phyloP scores from a whole-genome alignment of 2,329 filamentous ascomycete species.

The Rhynchosporium graminicola region DNA sequence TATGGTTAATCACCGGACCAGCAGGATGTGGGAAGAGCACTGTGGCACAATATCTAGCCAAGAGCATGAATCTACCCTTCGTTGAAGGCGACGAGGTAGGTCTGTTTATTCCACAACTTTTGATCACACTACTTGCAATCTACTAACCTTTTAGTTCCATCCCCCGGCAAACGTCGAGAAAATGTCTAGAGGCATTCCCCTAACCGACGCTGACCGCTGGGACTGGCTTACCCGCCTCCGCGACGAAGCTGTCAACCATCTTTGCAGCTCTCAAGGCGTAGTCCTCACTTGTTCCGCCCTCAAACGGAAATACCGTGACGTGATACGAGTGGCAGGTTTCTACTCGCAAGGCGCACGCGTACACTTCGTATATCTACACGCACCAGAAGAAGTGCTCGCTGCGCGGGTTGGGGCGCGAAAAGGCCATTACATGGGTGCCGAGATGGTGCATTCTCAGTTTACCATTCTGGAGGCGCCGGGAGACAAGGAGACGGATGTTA shows the following conservation, averaged over 20 bases:
- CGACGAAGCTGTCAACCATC: constrained; percentile 61
- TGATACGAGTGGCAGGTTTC: constrained; percentile 79
- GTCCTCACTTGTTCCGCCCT: constrained; percentile 94
- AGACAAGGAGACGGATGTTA: constrained; percentile 68
- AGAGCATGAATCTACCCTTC: constrained; percentile 65
- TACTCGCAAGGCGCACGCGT: constrained; percentile 72
- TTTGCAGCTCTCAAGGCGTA: constrained; percentile 67
- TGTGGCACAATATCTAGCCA: constrained; percentile 65
- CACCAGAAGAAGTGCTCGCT: constrained; percentile 73
- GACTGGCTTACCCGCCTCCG: constrained; percentile 88
- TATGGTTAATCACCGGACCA: constrained; percentile 79
- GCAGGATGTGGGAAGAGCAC: constrained; percentile 81
- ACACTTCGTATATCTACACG: constrained; percentile 90
- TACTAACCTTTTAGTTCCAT: constrained; percentile 59
- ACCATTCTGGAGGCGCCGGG: constrained; percentile 81
- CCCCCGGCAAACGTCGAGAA: constrained; percentile 81
- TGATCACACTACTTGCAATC: not conserved
- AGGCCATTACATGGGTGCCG: constrained; percentile 92
- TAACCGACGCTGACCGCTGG: constrained; percentile 94
- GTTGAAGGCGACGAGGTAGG: constrained; percentile 78
- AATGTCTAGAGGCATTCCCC: constrained; percentile 80
- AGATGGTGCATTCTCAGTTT: constrained; percentile 94
- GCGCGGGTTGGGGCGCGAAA: constrained; percentile 72
- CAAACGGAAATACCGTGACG: constrained; percentile 96
- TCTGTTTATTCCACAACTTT: constrained; percentile 23